phyloP scores from a whole-genome alignment of 2,329 filamentous ascomycete species.

The Neonectria sp. region DNA sequence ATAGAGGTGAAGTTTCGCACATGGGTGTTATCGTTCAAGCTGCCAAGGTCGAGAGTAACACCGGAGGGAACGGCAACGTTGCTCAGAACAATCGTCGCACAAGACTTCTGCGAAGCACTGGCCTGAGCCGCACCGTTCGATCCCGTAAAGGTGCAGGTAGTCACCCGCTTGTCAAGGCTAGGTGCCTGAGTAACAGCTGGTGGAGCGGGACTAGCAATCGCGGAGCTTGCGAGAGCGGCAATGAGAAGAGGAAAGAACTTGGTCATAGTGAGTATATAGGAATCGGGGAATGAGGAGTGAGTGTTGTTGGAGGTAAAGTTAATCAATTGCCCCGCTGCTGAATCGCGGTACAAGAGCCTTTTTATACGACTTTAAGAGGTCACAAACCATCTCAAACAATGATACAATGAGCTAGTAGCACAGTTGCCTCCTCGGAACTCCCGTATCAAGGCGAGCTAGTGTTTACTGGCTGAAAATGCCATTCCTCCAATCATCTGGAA shows the following conservation, averaged over 20 bases:
- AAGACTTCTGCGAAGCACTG: slow-evolving; percentile 33
- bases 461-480: background rate
- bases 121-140: slow-evolving; percentile 35
- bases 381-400: background rate
- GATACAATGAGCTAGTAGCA: background rate
- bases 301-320: background rate
- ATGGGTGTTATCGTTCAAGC: slow-evolving; percentile 39
- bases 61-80: slow-evolving; percentile 39
- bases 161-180: slow-evolving; percentile 37
- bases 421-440: background rate
- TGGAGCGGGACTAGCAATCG: slow-evolving; percentile 5
- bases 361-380: background rate
- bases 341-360: background rate
- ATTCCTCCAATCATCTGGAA: background rate
- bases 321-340: background rate
- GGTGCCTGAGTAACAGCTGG: slow-evolving; percentile 27
- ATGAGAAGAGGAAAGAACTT: slow-evolving; percentile 4
- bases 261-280: background rate
- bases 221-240: slow-evolving; percentile 16
- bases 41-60: slow-evolving; percentile 39
- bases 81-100: slow-evolving; percentile 38
- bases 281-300: background rate
- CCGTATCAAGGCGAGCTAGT: background rate
- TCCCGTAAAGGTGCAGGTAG: slow-evolving; percentile 40
- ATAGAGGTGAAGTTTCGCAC: background rate